Conservation (phyloP, 2,329 filamentous ascomycete genomes). For the Cercospora sp. region DNA sequence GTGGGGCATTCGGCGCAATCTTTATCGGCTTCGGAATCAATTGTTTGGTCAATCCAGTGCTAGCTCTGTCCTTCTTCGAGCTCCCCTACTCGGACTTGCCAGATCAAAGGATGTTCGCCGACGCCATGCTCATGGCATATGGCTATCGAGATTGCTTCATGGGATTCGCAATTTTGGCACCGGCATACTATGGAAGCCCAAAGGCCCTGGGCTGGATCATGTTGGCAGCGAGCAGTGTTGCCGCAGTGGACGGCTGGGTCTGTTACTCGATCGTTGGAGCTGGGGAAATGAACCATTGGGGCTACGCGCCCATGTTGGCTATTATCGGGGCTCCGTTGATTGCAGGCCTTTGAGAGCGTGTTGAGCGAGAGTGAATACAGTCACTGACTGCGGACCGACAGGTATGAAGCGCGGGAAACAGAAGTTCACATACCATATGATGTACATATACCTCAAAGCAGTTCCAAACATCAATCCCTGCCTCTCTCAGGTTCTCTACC, state of each 20-base stretch:
- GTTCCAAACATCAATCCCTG: neutral
- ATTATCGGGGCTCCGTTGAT: neutral
- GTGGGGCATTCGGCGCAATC: conserved; percentile 9
- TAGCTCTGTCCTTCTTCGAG: conserved; percentile 13
- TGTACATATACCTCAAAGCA: neutral
- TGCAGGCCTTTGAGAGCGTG: neutral
- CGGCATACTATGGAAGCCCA: conserved; percentile 4
- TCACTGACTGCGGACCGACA: neutral
- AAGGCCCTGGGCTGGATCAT: conserved; percentile 7
- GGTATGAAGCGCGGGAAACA: neutral
- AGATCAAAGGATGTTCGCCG: conserved; percentile 5
- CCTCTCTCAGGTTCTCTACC: no score
- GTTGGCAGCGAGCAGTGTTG: conserved; percentile 8
- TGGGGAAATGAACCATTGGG: conserved; percentile 14
- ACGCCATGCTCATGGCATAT: conserved; percentile 7
- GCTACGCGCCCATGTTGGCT: conserved; percentile 9
- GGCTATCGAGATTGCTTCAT: conserved; percentile 12
- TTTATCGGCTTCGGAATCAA: conserved; percentile 14
- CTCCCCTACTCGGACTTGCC: conserved; percentile 5
- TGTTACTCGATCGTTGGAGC: neutral
- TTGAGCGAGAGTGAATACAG: neutral
- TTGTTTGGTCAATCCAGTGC: conserved; percentile 5
- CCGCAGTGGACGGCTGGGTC: conserved; percentile 5
- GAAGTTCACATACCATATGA: neutral
- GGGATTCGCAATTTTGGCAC: conserved; percentile 2